Evolutionary conservation across 1,284 basidiomycete species (phyloP).

Genomic region (Cryptococcus sp.): DNA sequence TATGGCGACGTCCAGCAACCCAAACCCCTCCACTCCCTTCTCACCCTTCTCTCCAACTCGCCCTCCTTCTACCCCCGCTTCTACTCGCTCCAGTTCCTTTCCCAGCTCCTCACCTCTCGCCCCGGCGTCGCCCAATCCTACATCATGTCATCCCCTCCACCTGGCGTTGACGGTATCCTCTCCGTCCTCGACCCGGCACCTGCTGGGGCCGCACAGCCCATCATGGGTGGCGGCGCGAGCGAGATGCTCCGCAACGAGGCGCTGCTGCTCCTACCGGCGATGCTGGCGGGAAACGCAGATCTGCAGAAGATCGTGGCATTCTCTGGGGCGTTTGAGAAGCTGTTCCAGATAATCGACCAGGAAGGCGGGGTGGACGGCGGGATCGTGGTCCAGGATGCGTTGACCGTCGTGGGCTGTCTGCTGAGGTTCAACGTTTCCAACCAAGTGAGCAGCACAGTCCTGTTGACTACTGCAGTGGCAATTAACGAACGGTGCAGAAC

Average conservation of each 20-base stretch:
- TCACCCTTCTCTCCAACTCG: conserved; percentile 63
- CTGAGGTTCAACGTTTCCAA: conserved; percentile 92
- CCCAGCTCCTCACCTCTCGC: conserved; percentile 72
- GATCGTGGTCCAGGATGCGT: conserved; percentile 77
- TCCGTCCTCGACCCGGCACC: conserved; percentile 41
- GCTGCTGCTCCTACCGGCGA: conserved; percentile 73
- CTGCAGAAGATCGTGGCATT: conserved; percentile 97
- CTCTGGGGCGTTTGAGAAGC: conserved; percentile 92
- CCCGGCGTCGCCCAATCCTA: conserved; percentile 78
- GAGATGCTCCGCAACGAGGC: conserved; percentile 59
- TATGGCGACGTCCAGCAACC: conserved; percentile 43
- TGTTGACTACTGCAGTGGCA: background rate
- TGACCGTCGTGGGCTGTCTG: conserved; percentile 78
- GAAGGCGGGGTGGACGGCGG: conserved; percentile 94
- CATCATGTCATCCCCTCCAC: conserved; percentile 59
- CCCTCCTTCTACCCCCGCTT: conserved; percentile 78
- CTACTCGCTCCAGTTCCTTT: conserved; percentile 78
- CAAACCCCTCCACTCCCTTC: conserved; percentile 69
- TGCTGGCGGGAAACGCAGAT: conserved; percentile 83
- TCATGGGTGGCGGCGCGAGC: conserved; percentile 41
- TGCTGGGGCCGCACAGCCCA: conserved; percentile 11
- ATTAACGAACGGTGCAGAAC: conserved; percentile 59
- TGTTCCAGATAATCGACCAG: conserved; percentile 80
- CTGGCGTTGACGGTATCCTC: conserved; percentile 46
- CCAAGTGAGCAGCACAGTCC: conserved; percentile 59